Base-by-base conservation (phyloP, 78 protist species). In the Chrysochromulina parva region DNA sequence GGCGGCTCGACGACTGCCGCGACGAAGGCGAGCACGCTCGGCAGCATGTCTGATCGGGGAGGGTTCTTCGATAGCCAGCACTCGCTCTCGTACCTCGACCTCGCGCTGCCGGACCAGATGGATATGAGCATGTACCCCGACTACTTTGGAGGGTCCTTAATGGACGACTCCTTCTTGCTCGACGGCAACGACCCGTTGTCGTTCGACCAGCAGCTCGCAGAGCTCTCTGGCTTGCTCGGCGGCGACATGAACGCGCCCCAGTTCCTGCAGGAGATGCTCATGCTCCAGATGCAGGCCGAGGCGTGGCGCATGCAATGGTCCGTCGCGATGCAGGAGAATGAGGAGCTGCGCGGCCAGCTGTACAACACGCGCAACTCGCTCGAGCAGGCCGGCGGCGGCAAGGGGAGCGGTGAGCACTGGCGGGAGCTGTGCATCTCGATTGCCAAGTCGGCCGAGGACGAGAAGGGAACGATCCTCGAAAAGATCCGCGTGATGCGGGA, bases 281-380 rank as follows among this genome's bases (percentile, higher is more conserved):
- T 69, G 50, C 53, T 69, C 53, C 78, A 69, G 53, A 69, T 69
- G 78, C 78, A 69, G 78, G 78, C 52, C 53, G 78, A 69, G 53
- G 78, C 53, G 52, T 69, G 78, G 78, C 9, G 17, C 11, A 14
- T 4, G 26, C 26, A 69, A 14, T 69, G 78, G 78, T 10, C 53
- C 1, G 17, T 69, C 1, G 78, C 78, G 78, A 38, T 69, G 78
- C 53, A 69, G 78, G 78, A 69, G 28, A 69, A 69, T 52, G 78
- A 69, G 53, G 26, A 20, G 78, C 78, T 69, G 78, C 78, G 78
- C 78, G 78, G 20, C 53, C 26, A 19, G 53, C 48, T 69, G 22
- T 1, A 10, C 78, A 19, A 69, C 22, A 26, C 78, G 78, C 48
- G 17, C 28, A 10, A 14, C 26, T 11, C 78, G 78, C 48, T 69